These are phyloP conservation scores for Anisodus acutangulus DNA, from an alignment of 257 asterid species.

Conservation along the genomic window DNA sequence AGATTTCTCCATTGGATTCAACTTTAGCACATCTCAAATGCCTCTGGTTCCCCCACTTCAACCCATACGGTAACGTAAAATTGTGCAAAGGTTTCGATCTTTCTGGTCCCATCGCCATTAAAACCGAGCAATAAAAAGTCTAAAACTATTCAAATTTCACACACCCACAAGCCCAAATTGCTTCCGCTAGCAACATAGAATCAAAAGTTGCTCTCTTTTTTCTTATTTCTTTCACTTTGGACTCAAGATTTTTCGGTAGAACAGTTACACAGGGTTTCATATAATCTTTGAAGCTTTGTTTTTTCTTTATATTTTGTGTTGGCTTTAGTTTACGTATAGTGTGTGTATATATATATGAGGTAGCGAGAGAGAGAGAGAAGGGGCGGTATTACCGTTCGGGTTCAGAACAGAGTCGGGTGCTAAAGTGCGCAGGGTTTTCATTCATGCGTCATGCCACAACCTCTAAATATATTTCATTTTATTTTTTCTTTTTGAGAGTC, in stretches of 20 bases:
- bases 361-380: conserved; percentile 18
- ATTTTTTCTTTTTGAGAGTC: too few species aligned
- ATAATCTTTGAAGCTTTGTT: neutral
- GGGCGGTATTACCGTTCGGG: conserved; percentile 46
- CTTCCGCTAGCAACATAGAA: neutral
- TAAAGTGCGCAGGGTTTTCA: too few species aligned
- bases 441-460: too few species aligned
- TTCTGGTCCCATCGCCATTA: conserved; percentile 58
- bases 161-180: neutral
- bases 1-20: conserved; percentile 51
- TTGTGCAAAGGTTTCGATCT: conserved; percentile 69
- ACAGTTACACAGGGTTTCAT: neutral
- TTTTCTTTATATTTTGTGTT: neutral
- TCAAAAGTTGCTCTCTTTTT: neutral
- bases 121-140: neutral
- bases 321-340: conserved; percentile 31
- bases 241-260: neutral
- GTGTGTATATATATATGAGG: conserved; percentile 27
- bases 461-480: too few species aligned
- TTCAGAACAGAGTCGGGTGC: neutral
- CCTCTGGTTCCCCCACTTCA: conserved; percentile 77
- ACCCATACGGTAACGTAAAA: conserved; percentile 59
- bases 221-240: conserved; percentile 18
- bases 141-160: neutral
- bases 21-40: conserved; percentile 68